Percentiles rank a stretch among this genome's conserved stretches.
Evolutionary conservation across 2,329 filamentous ascomycete genomes (phyloP).

Genomic region (Hypoxylon sp.): DNA sequence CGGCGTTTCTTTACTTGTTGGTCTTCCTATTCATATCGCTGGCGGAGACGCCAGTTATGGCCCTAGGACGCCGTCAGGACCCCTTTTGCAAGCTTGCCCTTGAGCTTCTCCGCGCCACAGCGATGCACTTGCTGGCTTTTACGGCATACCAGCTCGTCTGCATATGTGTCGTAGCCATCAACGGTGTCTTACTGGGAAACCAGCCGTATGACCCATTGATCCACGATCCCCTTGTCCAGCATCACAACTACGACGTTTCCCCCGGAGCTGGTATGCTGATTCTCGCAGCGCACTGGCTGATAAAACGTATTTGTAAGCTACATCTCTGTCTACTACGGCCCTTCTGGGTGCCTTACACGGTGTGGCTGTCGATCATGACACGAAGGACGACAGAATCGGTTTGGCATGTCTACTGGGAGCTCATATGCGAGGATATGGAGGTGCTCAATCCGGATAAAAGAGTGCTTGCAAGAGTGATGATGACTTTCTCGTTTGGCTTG

Average conservation of each 20-base stretch:
- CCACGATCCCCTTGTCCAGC: background rate
- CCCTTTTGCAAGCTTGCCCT: constrained; percentile 20
- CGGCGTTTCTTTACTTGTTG: constrained; percentile 33
- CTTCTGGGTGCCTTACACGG: constrained; percentile 34
- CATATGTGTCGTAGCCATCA: constrained; percentile 6
- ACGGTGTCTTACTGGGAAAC: background rate
- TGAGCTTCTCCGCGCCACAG: constrained; percentile 37
- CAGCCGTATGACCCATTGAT: background rate
- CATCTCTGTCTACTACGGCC: constrained; percentile 3
- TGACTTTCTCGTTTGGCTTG: constrained; percentile 38
- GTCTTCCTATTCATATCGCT: constrained; percentile 34
- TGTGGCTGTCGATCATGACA: constrained; percentile 33
- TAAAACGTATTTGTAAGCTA: constrained; percentile 16
- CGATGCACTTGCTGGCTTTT: constrained; percentile 38
- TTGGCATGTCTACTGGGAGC: constrained; percentile 9
- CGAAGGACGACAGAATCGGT: background rate
- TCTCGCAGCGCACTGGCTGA: constrained; percentile 26
- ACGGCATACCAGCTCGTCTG: constrained; percentile 40
- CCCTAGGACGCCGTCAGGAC: constrained; percentile 14
- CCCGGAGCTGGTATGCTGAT: constrained; percentile 19
- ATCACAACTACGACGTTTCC: background rate
- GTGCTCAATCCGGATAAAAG: constrained; percentile 30
- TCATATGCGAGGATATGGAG: constrained; percentile 25
- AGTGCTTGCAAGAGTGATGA: constrained; percentile 23
- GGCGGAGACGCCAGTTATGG: constrained; percentile 30